Base-by-base conservation (phyloP, 192 early-diverging fungal species). In the Backusella sp. region DNA sequence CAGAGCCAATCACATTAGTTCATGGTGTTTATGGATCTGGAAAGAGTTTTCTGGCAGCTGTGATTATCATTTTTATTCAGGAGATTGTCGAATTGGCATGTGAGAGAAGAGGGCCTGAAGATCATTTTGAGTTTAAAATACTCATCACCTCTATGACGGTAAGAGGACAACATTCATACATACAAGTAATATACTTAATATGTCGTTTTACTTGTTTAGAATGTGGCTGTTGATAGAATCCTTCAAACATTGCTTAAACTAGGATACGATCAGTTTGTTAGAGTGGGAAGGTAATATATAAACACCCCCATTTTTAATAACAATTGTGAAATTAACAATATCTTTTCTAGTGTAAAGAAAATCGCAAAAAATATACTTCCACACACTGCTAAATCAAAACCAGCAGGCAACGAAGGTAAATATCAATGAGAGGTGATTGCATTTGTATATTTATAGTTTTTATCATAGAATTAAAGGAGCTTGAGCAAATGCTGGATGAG, bases 191-290 rank as follows among this genome's bases (percentile, higher is more conserved):
- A 15, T 12, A 65, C 23, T 28, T 35, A 66, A 30, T 39, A 11
- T 39, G 59, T 34, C 34, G 23, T 67, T 26, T 73, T 73, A 4
- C n/a, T 17, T 12, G 32, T 37, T 36, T 77, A 87, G 74, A 94
- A 94, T 75, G 90, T 93, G 30, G 93, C 93, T 9, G 93, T 94
- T 8, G 93, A 94, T 77, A 88, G 91, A 67, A 91, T 94, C 76
- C 80, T 94, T 19, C 41, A 81, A 74, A 90, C 87, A 6, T 77
- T 94, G 30, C 56, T 92, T 12, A 85, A 88, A 65, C 85, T 91
- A 1, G 90, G 87, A 3, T 94, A 88, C 52, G 87, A 88, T 49
- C 76, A 85, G 46, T 94, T 94, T 80, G 77, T 92, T 44, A 86
- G 93, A 2, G 87, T 94, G 21, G 92, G 92, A 23, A 81, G 80